These are phyloP conservation scores for Amanita phalloides DNA, from an alignment of 768 basidiomycete genomes.

Conservation along the genomic window DNA sequence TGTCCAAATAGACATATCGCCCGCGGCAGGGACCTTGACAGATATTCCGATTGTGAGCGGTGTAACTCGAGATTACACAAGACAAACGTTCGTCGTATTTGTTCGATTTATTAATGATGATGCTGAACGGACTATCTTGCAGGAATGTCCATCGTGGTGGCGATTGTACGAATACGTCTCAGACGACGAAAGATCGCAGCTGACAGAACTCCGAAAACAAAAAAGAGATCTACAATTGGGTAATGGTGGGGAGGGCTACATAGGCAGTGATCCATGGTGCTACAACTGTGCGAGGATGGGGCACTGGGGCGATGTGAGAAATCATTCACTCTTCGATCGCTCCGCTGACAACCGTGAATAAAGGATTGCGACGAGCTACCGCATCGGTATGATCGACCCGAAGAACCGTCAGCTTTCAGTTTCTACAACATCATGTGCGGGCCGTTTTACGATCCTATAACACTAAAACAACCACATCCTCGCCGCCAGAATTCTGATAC, in stretches of 20 bases:
- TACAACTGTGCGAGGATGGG: slow-evolving; percentile 68
- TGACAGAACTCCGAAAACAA: slow-evolving; percentile 34
- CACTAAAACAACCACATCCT: slow-evolving; percentile 19
- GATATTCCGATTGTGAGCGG: slow-evolving; percentile 48
- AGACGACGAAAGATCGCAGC: slow-evolving; percentile 35
- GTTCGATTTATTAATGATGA: not conserved
- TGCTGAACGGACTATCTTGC: not conserved
- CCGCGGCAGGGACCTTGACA: slow-evolving; percentile 12
- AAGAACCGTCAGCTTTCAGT: slow-evolving; percentile 61
- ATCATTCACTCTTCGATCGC: not conserved
- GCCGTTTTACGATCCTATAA: slow-evolving; percentile 47
- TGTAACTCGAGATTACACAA: slow-evolving; percentile 59
- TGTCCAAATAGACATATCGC: slow-evolving; percentile 52
- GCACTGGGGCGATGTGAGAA: slow-evolving; percentile 72
- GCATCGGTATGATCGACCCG: slow-evolving; percentile 28
- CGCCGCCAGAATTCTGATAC: slow-evolving; percentile 36
- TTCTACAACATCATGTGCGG: slow-evolving; percentile 47
- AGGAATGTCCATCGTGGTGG: slow-evolving; percentile 85
- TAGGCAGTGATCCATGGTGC: slow-evolving; percentile 68
- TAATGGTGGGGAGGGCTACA: slow-evolving; percentile 70
- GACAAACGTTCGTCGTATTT: slow-evolving; percentile 39
- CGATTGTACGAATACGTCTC: slow-evolving; percentile 65
- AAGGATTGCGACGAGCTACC: slow-evolving; percentile 51
- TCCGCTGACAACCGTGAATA: not conserved
- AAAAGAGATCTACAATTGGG: slow-evolving; percentile 44